phyloP scores from a whole-genome alignment of 2,329 filamentous ascomycete species.

The Pseudogymnoascus sp. region DNA sequence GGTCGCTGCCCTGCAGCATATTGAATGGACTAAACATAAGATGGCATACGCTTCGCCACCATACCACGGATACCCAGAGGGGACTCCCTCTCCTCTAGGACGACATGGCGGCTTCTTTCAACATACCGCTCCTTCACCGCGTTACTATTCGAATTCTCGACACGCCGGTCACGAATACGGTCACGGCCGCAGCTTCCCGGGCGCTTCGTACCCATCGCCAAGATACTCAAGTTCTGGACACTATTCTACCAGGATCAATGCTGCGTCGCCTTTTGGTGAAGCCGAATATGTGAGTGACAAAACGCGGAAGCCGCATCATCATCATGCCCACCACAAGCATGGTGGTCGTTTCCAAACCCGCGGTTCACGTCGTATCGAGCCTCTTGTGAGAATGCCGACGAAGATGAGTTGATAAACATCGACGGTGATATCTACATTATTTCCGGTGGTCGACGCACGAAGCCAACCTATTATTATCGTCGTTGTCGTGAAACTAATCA shows the following conservation, averaged over 20 bases:
- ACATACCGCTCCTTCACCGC: constrained; percentile 22
- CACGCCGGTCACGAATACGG: constrained; percentile 27
- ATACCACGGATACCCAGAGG: constrained; percentile 26
- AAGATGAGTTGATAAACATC: constrained; percentile 25
- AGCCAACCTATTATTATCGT: constrained; percentile 28
- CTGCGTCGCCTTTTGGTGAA: constrained; percentile 14
- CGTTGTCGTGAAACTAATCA: constrained; percentile 31
- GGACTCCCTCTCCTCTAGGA: constrained; percentile 27
- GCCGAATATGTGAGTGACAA: constrained; percentile 33
- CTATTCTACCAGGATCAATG: constrained; percentile 25
- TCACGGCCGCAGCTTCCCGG: constrained; percentile 20
- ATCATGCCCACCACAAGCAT: constrained; percentile 26
- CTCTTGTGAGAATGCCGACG: constrained; percentile 31
- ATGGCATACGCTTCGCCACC: constrained; percentile 14
- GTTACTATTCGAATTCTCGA: constrained; percentile 23
- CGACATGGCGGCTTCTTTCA: constrained; percentile 24
- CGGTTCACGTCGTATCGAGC: constrained; percentile 30
- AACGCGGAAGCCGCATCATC: constrained; percentile 12
- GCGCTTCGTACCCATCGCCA: constrained; percentile 26
- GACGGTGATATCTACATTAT: constrained; percentile 24
- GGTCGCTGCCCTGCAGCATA: neutral
- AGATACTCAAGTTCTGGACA: constrained; percentile 30
- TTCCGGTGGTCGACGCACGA: constrained; percentile 22
- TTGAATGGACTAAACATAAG: constrained; percentile 5
- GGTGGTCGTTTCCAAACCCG: constrained; percentile 13